These are phyloP conservation scores for Eucalyptus albens DNA, from an alignment of 345 rosid species.

Conservation along the genomic window DNA sequence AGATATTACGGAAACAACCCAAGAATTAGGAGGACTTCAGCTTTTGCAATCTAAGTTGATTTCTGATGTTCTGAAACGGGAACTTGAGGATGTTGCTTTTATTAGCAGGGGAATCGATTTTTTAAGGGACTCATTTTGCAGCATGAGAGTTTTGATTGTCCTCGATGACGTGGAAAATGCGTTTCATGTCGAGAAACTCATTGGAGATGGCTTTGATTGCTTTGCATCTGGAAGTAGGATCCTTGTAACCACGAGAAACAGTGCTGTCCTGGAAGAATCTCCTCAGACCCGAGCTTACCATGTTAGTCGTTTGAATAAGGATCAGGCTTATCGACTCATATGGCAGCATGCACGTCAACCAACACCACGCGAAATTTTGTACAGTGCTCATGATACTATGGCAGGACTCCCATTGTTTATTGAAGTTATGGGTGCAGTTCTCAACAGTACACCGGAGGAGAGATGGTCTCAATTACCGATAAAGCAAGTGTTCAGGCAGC, in stretches of 20 bases:
- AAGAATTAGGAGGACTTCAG: not conserved
- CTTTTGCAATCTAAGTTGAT: not conserved
- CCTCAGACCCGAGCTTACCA: not conserved
- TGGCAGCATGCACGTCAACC: not conserved
- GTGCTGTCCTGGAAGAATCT: not conserved
- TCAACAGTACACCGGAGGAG: rapidly evolving
- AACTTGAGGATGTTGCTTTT: not conserved
- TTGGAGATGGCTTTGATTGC: not conserved
- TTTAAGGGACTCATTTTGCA: not conserved
- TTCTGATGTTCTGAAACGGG: not conserved
- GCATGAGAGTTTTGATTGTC: not conserved
- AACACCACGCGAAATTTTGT: rapidly evolving
- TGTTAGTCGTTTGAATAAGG: not conserved
- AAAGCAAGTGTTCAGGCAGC: rapidly evolving
- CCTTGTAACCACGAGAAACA: not conserved
- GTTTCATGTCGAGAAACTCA: not conserved
- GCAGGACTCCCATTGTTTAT: not conserved
- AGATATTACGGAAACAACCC: constrained; percentile 6
- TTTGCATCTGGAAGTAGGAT: constrained; percentile 5
- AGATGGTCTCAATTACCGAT: rapidly evolving
- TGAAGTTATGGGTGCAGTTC: not conserved
- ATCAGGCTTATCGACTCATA: not conserved
- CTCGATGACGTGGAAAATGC: constrained; percentile 2
- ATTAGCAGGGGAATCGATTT: not conserved
- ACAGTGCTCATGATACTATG: rapidly evolving